Evolutionary conservation across 2,329 filamentous ascomycete genomes (phyloP).

Genomic region (Shiraia sp.): DNA sequence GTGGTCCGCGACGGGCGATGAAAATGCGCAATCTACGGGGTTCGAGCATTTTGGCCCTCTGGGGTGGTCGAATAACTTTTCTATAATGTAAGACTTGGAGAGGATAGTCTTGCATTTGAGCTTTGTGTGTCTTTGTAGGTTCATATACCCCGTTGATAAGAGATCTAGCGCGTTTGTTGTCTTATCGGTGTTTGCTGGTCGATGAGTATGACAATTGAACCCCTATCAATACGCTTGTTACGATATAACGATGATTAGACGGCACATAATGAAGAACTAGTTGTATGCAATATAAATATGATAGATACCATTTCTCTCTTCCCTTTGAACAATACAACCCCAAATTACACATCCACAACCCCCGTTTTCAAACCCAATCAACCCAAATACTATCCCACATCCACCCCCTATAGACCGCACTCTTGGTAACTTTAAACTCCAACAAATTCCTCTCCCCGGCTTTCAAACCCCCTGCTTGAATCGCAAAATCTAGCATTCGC

Average conservation of each 20-base stretch:
- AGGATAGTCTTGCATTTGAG: no score
- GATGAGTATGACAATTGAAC: no score
- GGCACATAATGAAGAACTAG: no score
- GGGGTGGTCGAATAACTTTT: constrained; percentile 36
- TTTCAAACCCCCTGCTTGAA: constrained; percentile 35
- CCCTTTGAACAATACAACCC: no score
- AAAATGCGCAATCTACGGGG: constrained; percentile 32
- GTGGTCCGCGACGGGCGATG: constrained; percentile 29
- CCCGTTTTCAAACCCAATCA: constrained; percentile 41
- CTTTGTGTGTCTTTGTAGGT: no score
- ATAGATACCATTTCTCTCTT: no score
- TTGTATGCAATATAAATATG: no score
- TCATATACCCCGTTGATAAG: no score
- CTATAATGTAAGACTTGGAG: constrained; percentile 29
- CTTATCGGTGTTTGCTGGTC: no score
- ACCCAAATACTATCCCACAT: constrained; percentile 50
- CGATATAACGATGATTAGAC: no score
- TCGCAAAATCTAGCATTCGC: constrained; percentile 50
- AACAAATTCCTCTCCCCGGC: constrained; percentile 43
- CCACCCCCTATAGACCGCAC: constrained; percentile 46
- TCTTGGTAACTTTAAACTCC: constrained; percentile 43
- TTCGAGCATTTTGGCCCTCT: constrained; percentile 34
- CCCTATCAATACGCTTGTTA: no score
- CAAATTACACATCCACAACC: background rate
- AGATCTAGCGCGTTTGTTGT: no score